phyloP scores from a whole-genome alignment of 2,329 filamentous ascomycete species.

The Microsporum ferrugineum region DNA sequence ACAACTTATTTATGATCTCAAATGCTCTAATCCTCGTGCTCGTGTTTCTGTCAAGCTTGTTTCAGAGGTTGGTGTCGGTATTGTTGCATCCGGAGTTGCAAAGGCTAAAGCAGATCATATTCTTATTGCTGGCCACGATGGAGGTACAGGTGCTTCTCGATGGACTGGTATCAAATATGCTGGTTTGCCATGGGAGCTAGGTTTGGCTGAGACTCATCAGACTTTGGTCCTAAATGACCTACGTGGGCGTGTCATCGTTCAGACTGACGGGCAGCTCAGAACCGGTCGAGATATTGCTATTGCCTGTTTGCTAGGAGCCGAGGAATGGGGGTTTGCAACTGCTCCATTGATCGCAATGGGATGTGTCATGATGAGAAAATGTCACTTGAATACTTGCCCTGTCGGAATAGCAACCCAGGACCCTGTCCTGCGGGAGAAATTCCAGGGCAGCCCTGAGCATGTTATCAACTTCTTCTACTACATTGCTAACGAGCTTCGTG shows the following conservation, averaged over 20 bases:
- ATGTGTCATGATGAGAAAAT: constrained; percentile 88
- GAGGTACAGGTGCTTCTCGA: constrained; percentile 88
- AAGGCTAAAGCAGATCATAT: constrained; percentile 98
- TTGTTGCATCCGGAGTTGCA: constrained; percentile 91
- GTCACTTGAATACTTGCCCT: constrained; percentile 64
- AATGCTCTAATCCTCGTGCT: constrained; percentile 86
- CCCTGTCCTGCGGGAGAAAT: constrained; percentile 87
- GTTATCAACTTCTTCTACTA: constrained; percentile 99
- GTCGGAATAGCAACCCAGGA: constrained; percentile 95
- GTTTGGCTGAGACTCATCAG: constrained; percentile 93
- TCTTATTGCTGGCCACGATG: constrained; percentile 90
- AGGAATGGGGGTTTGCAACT: constrained; percentile 95
- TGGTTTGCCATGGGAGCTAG: constrained; percentile 90
- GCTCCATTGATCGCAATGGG: constrained; percentile 93
- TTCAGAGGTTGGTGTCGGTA: constrained; percentile 92
- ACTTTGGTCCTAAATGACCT: constrained; percentile 92
- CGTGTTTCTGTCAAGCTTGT: constrained; percentile 95
- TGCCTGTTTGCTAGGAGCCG: constrained; percentile 88
- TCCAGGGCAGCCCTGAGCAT: constrained; percentile 82
- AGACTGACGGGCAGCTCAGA: constrained; percentile 88
- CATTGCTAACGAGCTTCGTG: constrained; percentile 85
- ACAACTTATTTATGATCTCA: constrained; percentile 93
- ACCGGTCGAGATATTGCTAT: constrained; percentile 91
- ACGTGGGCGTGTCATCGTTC: constrained; percentile 86
- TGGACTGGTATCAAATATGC: constrained; percentile 99